Percentiles rank a stretch among this genome's conserved stretches.
Evolutionary conservation across 805 yeast genomes (phyloP).

Genomic region (Zygosaccharomyces bailii): DNA sequence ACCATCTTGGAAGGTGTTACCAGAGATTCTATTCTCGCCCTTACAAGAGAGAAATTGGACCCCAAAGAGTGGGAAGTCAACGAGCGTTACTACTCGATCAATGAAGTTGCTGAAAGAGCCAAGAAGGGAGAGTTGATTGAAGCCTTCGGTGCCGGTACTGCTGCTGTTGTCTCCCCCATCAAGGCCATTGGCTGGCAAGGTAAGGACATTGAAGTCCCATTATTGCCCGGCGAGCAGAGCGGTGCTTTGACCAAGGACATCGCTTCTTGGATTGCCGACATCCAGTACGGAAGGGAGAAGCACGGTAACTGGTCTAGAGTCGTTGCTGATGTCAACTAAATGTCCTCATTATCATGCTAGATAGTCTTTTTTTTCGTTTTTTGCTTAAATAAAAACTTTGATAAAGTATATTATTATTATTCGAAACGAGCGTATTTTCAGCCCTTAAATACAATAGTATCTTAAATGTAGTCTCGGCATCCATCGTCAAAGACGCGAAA

Average conservation of each 20-base stretch:
- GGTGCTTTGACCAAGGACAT: slow-evolving; percentile 77
- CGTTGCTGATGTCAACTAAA: slow-evolving; percentile 33
- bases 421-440: neutral
- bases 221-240: slow-evolving; percentile 71
- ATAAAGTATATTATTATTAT: neutral
- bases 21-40: slow-evolving; percentile 77
- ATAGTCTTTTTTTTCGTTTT: no score
- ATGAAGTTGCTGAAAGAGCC: slow-evolving; percentile 76
- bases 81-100: slow-evolving; percentile 81
- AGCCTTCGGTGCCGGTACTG: slow-evolving; percentile 97
- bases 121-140: slow-evolving; percentile 80
- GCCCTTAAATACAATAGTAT: neutral
- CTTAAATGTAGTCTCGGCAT: neutral
- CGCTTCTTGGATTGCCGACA: slow-evolving; percentile 79
- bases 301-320: slow-evolving; percentile 51
- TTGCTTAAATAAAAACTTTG: neutral
- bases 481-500: neutral
- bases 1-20: slow-evolving; percentile 96
- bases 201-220: slow-evolving; percentile 69
- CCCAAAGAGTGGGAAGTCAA: slow-evolving; percentile 73
- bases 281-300: slow-evolving; percentile 84
- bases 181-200: slow-evolving; percentile 81
- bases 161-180: slow-evolving; percentile 94
- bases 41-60: slow-evolving; percentile 74
- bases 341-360: neutral